Base-by-base conservation (phyloP, 1,284 basidiomycete genomes). In the Ganoderma lucidum region DNA sequence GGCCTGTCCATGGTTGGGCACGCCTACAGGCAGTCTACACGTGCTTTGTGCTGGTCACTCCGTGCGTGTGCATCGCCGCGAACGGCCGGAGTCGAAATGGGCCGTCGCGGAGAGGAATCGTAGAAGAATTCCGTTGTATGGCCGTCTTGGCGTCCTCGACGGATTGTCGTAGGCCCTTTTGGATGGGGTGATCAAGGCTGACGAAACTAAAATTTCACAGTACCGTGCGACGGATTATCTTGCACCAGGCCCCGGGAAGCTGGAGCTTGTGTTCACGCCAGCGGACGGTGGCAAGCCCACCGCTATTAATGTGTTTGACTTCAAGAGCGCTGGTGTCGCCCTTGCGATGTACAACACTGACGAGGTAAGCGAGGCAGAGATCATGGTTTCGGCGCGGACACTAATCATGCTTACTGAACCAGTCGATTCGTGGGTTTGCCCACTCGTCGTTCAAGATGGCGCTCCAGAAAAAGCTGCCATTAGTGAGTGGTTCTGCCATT, bases 381-480 rank as follows among this genome's bases (percentile, higher is more conserved):
- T 19, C 23, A 8, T 8, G 12, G n/a, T 9, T 35, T 17, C 19
- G 35, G 28, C 32, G 35, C n/a, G 12, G 39, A 17, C 14, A 5
- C 41, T 61, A 3, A 19, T 65, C 39, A 48, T 6, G 23, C 32
- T 1, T 4, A 39, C 64, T 35, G 8, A 35, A 35, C 6, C 14
- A 71, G 92, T 96, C 94, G 3, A 99, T 99, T 78, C 86, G 85
- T 48, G 97, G 97, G 37, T 99, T 99, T 78, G 97, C 97, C 3
- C 97, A 99, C 83, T 89, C 97, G 9, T 96, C 94, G 53, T 99
- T 99, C 89, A 98, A 98, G 86, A 97, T 99, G 94, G 97, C 96
- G n/a, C 81, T 99, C 68, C 81, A 88, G 56, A 99, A 99, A 91
- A 95, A 96, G 83, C 92, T 98, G 88, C 93, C 96, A 62, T 83